A percentile compares a stretch with the other conserved stretches of the same genome.
Conservation (phyloP, 805 yeast species). For the Blastobotrys attinorum region DNA sequence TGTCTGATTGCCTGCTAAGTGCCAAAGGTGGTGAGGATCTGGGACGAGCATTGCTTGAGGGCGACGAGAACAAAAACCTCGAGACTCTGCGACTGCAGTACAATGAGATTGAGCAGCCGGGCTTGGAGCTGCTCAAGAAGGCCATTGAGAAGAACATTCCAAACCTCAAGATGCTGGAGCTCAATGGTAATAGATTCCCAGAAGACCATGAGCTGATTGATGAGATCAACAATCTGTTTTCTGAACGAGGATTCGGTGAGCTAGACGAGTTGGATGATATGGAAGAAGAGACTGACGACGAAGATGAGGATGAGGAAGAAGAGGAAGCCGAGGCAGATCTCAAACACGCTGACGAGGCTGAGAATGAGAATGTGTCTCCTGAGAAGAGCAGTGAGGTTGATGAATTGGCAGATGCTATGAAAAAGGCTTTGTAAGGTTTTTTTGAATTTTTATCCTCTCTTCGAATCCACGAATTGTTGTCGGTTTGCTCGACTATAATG, state of each 20-base stretch:
- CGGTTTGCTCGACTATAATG: too few relatives aligned
- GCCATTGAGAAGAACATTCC: conserved; percentile 52
- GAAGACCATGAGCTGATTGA: conserved; percentile 75
- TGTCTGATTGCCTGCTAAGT: conserved; percentile 84
- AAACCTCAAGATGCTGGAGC: conserved; percentile 57
- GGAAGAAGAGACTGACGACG: conserved; percentile 72
- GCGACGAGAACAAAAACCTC: conserved; percentile 34
- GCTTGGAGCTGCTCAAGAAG: conserved; percentile 51
- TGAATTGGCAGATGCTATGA: conserved; percentile 50
- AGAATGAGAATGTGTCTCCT: conserved; percentile 38
- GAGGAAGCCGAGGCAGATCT: conserved; percentile 47
- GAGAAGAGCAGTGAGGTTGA: conserved; percentile 42
- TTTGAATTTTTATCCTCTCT: too few relatives aligned
- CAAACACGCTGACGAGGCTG: conserved; percentile 52
- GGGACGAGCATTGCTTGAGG: conserved; percentile 30
- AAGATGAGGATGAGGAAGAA: conserved; percentile 57
- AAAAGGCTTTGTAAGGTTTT: conserved; percentile 36
- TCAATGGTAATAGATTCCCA: conserved; percentile 88
- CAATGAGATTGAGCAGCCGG: conserved; percentile 69
- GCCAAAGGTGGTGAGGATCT: conserved; percentile 63
- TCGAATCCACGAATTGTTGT: too few relatives aligned
- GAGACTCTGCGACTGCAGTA: conserved; percentile 68
- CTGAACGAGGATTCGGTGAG: conserved; percentile 68
- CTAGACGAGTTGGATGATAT: conserved; percentile 91
- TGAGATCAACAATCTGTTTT: conserved; percentile 53